Evolutionary conservation across 108 stramenopile species (phyloP), one percentile per base, ranked within the genome.

Genomic region (Nitzschia sp.): DNA sequence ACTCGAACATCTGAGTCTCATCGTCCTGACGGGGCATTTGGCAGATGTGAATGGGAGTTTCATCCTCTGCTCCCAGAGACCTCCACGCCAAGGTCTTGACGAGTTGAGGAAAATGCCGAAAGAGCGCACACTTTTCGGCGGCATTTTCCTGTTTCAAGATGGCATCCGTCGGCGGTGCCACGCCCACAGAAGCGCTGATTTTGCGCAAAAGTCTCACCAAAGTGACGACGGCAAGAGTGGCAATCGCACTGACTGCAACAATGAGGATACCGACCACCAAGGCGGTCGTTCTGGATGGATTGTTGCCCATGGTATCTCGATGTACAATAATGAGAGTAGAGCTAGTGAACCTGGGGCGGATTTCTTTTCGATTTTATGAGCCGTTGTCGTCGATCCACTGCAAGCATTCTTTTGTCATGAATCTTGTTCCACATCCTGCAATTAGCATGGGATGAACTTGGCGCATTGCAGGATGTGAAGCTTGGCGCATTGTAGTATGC

Each of bases 21-120:
- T 51, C 49, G 49, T 51, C 21, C 21, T 4, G 8, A 19, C 21
- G 4, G 4, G 19, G 49, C 49, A 51, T 51, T n/a, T 4, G 8
- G 21, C 49, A 51, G 17, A n/a, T 23, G 21, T 51, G 49, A 51
- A 51, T 51, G 49, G 49, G 49, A n/a, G 49, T 51, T 51, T 51
- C 49, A 19, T 8, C 19, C 4, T 4, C 49, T 4, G 49, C 49
- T 19, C 49, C 49, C 49, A 51, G 21, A 21, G 49, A 51, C 21
- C 49, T 17, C 49, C 49, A 51, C 4, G 49, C 49, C 21, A 51
- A 23, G 5, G 13, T 51, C 21, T 23, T 17, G 21, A 19, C 8
- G 4, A 51, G 21, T 5, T 4, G 4, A n/a, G 49, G 49, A 51
- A 51, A 51, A 19, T 51, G 49, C 49, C 49, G 49, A 51, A 51